A percentile compares a stretch with the other conserved stretches of the same genome.
These are phyloP conservation scores for Seminavis robusta DNA, from an alignment of 108 stramenopile species.

Conservation along the genomic window DNA sequence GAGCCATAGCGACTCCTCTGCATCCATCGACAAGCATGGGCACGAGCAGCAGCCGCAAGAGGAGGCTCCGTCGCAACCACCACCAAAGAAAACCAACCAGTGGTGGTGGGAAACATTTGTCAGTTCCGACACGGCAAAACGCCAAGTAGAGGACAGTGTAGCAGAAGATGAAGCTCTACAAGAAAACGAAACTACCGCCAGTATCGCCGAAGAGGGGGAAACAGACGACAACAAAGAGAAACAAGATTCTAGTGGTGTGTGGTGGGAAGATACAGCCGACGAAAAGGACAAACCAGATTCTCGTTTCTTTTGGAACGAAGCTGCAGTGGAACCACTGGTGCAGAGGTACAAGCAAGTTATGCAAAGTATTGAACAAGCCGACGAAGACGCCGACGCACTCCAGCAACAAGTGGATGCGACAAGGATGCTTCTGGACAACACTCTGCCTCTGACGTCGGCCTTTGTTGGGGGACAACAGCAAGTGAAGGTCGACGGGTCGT, in stretches of 20 bases:
- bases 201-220: constrained; percentile 1
- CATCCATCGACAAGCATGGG: too few species aligned
- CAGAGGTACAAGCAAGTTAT: constrained; percentile 12
- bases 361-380: too few species aligned
- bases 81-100: too few species aligned
- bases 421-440: constrained; percentile 37
- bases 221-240: constrained; percentile 2
- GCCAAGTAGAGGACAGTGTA: constrained; percentile 19
- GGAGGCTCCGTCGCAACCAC: too few species aligned
- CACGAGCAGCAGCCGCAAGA: too few species aligned
- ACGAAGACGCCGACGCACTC: neutral
- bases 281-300: constrained; percentile 46
- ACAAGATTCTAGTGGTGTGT: neutral
- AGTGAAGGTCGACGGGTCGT: constrained; percentile 13
- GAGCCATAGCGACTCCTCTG: too few species aligned
- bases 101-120: too few species aligned
- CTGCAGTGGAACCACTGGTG: constrained; percentile 55
- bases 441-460: constrained; percentile 86
- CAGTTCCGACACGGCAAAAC: neutral
- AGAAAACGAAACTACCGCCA: neutral
- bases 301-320: constrained; percentile 96
- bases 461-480: constrained; percentile 80
- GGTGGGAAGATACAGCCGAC: neutral
- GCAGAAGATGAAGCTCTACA: constrained; percentile 3
- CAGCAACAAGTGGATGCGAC: constrained; percentile 4